Evolutionary conservation across 306 rosid species (phyloP).

Genomic region (Trifolium subterraneum): DNA sequence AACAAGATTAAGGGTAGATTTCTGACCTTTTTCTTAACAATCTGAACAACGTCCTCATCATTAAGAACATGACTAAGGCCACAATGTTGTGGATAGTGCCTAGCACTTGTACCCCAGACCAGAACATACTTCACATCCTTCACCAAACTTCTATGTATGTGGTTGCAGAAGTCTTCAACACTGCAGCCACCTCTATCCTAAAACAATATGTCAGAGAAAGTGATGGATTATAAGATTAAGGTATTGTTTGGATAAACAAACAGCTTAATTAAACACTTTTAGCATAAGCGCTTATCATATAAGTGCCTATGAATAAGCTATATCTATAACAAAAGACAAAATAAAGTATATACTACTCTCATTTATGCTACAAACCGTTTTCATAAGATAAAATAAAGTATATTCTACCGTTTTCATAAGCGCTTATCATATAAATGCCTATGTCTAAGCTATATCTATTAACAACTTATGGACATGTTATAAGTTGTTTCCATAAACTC

Average conservation of each 20-base stretch:
- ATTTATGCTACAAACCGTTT: neutral
- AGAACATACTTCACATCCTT: constrained; percentile 98
- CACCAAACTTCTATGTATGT: constrained; percentile 91
- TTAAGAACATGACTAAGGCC: constrained; percentile 78
- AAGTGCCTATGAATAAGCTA: neutral
- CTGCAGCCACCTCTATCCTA: constrained; percentile 98
- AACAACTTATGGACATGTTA: neutral
- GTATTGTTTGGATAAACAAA: neutral
- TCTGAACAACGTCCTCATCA: constrained; percentile 97
- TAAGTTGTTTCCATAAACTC: neutral
- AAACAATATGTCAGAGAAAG: constrained; percentile 44
- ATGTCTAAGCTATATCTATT: no score
- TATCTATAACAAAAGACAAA: neutral
- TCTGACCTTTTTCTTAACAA: constrained; percentile 96
- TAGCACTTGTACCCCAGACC: constrained; percentile 94
- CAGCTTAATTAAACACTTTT: neutral
- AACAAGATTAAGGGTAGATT: constrained; percentile 21
- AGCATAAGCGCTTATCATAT: neutral
- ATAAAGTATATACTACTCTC: neutral
- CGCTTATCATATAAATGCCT: no score
- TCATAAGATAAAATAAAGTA: no score
- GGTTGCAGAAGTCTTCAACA: constrained; percentile 97
- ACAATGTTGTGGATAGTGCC: constrained; percentile 98
- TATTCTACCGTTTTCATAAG: no score
- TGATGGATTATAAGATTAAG: constrained; percentile 23